Base-by-base conservation (phyloP, 2,329 filamentous ascomycete genomes). In the Plenodomus tracheiphilus region DNA sequence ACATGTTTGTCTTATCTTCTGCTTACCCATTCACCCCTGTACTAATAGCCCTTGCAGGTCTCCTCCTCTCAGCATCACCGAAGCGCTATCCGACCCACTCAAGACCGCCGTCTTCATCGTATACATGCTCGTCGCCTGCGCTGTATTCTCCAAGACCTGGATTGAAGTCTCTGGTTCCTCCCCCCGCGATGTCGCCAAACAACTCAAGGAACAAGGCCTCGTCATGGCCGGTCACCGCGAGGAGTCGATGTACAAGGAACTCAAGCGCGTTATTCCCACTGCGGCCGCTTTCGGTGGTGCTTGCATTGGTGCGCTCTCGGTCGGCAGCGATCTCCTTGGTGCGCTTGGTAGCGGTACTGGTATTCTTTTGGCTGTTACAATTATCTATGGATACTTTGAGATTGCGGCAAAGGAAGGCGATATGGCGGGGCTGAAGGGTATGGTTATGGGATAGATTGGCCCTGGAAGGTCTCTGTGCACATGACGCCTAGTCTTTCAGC, bases 161-260 rank as follows among this genome's bases (percentile, higher is more conserved):
- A 99, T 99, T 68, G 94, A 99, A 79, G 94, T 99, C 60, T 97
- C 94, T 34, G 95, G 94, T 70, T 97, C 93, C 57, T 93, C 91
- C 80, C 95, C 94, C 53, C 89, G 94, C 70, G 94, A 99, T 72
- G 95, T 99, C 62, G 94, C 94, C 69, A 99, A 99, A 86, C 94
- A 97, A 81, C 86, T 99, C 75, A 99, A 99, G 86, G 95, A 99
- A 71, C 94, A 99, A 79, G 94, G 94, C 74, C 87, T 99, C 50
- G 93, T 99, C 65, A 99, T 99, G 95, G 93, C 94, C 69, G 94
- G 94, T 71, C 94, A 99, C 82, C 90, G 94, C 79, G 95, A 99
- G 77, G 93, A 97, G 84, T 95, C 89, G 82, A 99, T 99, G 94
- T 99, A 99, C 86, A 96, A 96, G 83, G 94, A 99, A 80, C 85